phyloP scores from a whole-genome alignment of 108 stramenopile species.

The Discostella stelligeroides region DNA sequence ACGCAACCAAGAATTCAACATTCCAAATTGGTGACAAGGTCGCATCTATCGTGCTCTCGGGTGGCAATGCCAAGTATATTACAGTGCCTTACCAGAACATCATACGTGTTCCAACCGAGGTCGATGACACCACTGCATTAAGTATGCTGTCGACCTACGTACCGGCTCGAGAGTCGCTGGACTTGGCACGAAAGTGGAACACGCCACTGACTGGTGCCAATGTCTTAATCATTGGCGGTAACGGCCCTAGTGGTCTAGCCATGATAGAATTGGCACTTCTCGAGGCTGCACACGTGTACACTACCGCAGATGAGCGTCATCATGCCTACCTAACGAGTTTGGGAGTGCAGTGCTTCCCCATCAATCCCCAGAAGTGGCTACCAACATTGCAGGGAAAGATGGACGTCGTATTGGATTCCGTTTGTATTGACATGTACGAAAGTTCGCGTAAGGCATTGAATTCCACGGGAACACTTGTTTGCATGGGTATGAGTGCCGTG shows the following conservation, averaged over 20 bases:
- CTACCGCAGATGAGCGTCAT: conserved; percentile 58
- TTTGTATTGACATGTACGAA: conserved; percentile 51
- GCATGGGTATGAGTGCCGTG: conserved; percentile 55
- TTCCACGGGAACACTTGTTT: conserved; percentile 49
- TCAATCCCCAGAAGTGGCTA: conserved; percentile 60
- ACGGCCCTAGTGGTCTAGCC: conserved; percentile 59
- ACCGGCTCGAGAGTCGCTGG: conserved; percentile 67
- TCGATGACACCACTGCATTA: conserved; percentile 51
- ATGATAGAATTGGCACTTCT: conserved; percentile 60
- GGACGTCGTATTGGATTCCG: conserved; percentile 70
- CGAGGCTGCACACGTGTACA: conserved; percentile 59
- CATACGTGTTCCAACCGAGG: conserved; percentile 61
- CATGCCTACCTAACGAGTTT: conserved; percentile 51
- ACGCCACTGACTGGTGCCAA: conserved; percentile 56
- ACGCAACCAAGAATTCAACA: conserved; percentile 18
- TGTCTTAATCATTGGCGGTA: conserved; percentile 68
- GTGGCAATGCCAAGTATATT: conserved; percentile 72
- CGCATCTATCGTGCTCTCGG: conserved; percentile 56
- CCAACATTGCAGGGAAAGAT: conserved; percentile 57
- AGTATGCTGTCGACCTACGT: conserved; percentile 74
- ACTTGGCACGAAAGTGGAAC: conserved; percentile 27
- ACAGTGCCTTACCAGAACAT: conserved; percentile 45
- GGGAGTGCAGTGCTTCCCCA: conserved; percentile 58
- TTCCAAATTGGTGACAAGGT: conserved; percentile 61
- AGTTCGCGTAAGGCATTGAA: conserved; percentile 48